Conservation (phyloP, 306 rosid genomes). For the Cucurbita pepo region DNA sequence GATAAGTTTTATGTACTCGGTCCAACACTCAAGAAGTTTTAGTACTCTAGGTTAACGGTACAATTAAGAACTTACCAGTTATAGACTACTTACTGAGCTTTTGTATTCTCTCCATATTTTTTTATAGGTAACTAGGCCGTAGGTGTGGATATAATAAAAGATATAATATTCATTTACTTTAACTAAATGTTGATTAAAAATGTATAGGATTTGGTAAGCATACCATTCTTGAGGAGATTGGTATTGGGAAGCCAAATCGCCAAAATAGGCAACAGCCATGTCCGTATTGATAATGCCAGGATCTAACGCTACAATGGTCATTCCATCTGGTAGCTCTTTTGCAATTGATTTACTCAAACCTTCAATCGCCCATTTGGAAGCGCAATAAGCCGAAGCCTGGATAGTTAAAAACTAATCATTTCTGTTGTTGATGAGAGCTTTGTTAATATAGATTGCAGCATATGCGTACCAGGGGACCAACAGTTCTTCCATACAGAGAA, state of each 20-base stretch:
- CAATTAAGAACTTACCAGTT: too few relatives aligned
- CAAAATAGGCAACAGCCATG: constrained; percentile 60
- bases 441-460: too few relatives aligned
- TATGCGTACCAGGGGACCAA: constrained; percentile 40
- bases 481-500: constrained; percentile 83
- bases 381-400: constrained; percentile 65
- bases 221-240: constrained; percentile 61
- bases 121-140: too few relatives aligned
- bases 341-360: constrained; percentile 18
- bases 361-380: constrained; percentile 84
- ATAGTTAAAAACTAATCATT: not conserved
- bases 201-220: not conserved
- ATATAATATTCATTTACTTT: too few relatives aligned
- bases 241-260: constrained; percentile 33
- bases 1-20: too few relatives aligned
- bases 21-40: too few relatives aligned
- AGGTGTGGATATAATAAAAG: too few relatives aligned
- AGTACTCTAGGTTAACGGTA: too few relatives aligned
- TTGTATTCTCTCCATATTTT: too few relatives aligned
- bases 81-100: too few relatives aligned
- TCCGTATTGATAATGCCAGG: constrained; percentile 71
- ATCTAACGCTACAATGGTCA: constrained; percentile 63
- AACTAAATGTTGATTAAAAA: not conserved
- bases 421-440: too few relatives aligned
- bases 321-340: constrained; percentile 48